These are phyloP conservation scores for Trichosporon ovoides DNA, from an alignment of 1,284 basidiomycete species.

Conservation along the genomic window DNA sequence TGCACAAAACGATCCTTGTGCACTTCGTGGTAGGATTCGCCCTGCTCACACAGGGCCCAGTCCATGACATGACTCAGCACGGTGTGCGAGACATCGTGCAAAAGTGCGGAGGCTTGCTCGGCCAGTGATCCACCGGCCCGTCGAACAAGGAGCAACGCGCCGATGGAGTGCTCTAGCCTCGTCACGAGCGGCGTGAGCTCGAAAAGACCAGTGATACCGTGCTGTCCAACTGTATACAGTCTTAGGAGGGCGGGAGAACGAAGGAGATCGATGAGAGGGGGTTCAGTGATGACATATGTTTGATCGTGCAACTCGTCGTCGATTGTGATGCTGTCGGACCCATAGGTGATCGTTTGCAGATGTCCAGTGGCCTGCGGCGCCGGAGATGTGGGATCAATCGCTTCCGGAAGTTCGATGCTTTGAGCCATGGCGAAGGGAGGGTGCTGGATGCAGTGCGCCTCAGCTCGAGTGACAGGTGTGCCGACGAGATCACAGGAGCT, in stretches of 20 bases:
- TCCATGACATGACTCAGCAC: conserved; percentile 17
- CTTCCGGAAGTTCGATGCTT: not conserved
- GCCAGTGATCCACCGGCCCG: conserved; percentile 11
- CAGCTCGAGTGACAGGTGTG: too few relatives aligned
- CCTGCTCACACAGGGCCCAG: conserved; percentile 2
- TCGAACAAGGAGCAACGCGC: conserved; percentile 19
- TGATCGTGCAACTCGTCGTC: conserved; percentile 10
- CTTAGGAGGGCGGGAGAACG: conserved; percentile 4
- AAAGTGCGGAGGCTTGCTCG: conserved; percentile 17
- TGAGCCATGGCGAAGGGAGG: not conserved
- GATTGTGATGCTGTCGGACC: not conserved
- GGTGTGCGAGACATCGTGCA: conserved; percentile 20
- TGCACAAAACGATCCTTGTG: conserved; percentile 18
- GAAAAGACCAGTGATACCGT: conserved; percentile 17
- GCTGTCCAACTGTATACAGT: conserved; percentile 14
- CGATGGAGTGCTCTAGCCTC: conserved; percentile 18
- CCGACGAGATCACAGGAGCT: too few relatives aligned
- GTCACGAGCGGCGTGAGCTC: conserved; percentile 15
- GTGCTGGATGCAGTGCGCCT: too few relatives aligned
- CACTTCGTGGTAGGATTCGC: conserved; percentile 15
- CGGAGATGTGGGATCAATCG: not conserved
- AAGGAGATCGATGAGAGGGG: conserved; percentile 11
- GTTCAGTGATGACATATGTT: conserved; percentile 6
- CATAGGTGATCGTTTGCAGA: not conserved
- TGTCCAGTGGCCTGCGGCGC: not conserved